These are phyloP conservation scores for Clavispora vitiphila DNA, from an alignment of 805 yeast genomes.

Conservation along the genomic window DNA sequence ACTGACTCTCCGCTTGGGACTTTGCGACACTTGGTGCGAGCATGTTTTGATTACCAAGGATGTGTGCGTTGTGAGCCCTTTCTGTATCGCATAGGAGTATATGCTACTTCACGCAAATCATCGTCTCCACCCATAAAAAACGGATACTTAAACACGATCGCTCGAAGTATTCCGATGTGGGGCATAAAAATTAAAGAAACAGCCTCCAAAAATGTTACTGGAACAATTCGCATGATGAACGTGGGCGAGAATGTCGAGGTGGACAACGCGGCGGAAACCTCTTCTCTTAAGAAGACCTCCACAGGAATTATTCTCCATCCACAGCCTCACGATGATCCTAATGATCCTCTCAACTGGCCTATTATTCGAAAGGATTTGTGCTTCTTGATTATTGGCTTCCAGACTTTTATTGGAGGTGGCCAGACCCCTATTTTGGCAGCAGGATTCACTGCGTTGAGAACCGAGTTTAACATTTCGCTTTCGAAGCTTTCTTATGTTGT, in stretches of 20 bases:
- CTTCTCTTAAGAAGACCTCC: conserved; percentile 39
- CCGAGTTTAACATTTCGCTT: conserved; percentile 39
- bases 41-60: too few relatives aligned
- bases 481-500: conserved; percentile 47
- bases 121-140: not conserved
- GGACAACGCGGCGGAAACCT: not conserved
- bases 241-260: conserved; percentile 14
- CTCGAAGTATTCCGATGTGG: not conserved
- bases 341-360: conserved; percentile 67
- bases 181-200: conserved; percentile 20
- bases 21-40: too few relatives aligned
- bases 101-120: not conserved
- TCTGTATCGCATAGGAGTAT: too few relatives aligned
- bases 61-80: too few relatives aligned
- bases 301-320: conserved; percentile 52
- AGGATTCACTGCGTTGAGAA: conserved; percentile 39
- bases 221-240: conserved; percentile 43
- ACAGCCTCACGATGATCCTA: conserved; percentile 59
- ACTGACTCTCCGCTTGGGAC: too few relatives aligned
- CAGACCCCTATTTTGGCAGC: conserved; percentile 59
- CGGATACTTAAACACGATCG: too few relatives aligned
- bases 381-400: conserved; percentile 48
- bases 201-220: conserved; percentile 37
- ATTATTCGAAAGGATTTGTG: conserved; percentile 53
- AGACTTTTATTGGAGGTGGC: conserved; percentile 58